Base-by-base conservation (phyloP, 257 asterid genomes). In the Cynanchum wilfordii region DNA sequence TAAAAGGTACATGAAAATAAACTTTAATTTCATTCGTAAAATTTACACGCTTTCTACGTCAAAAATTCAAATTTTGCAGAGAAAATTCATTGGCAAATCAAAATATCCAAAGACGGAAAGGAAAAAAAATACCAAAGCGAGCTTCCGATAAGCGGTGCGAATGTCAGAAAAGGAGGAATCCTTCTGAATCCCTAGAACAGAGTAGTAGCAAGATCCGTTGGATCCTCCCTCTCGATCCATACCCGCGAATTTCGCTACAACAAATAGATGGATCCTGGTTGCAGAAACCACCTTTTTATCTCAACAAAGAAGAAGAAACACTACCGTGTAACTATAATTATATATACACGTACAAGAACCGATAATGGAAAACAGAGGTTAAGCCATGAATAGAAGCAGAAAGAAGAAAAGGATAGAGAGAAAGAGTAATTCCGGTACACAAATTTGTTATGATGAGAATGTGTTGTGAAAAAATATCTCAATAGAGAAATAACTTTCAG, bases 141-240 rank as follows among this genome's bases (percentile, higher is more conserved):
- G 93, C 73, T 86, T 93, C 74, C 96, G 96, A 71, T 93, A 93
- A 68, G 98, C 98, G 19, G 96, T 52, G 60, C 98, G 98, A 66
- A 93, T 74, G 36, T 93, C 93, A 19, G 96, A 86, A 83, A 64
- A 82, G 84, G 97, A 85, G 80, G 98, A 93, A 55, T 90, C 97
- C 74, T 81, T 84, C 47, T 88, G 88, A 75, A 93, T 80, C 70
- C 96, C 98, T 2, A 93, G 89, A 7, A 89, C 91, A 58, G 96
- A 76, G 81, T 93, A 93, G 75, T 87, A 90, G 83, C 95, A 81
- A 13, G 96, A 86, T 54, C 87, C 88, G 44, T 50, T 52, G 79
- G 91, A 86, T 50, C 86, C 90, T 80, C 89, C 98, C 70, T 77
- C 87, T 74, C 88, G 81, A 81, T 88, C 92, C 90, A 89, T 89